Conservation (phyloP, 1,284 basidiomycete genomes). For the Heliocybe sulcata region DNA sequence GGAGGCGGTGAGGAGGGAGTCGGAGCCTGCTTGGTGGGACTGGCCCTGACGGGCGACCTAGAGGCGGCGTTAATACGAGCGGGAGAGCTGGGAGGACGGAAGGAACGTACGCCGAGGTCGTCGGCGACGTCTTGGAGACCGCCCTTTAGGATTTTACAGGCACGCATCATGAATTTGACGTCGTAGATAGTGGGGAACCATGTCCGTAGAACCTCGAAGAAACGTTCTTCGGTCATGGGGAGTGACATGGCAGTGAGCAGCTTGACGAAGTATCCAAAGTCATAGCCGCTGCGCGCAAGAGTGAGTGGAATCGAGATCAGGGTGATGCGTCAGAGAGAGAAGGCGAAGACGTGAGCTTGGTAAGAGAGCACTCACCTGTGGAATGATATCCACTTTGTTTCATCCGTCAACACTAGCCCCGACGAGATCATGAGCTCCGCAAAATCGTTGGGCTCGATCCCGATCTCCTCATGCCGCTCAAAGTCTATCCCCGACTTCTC, state of each 20-base stretch:
- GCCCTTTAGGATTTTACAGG: conserved; percentile 84
- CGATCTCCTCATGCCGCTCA: conserved; percentile 86
- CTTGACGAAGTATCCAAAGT: conserved; percentile 98
- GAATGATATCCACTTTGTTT: conserved; percentile 97
- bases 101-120: conserved; percentile 66
- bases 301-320: conserved; percentile 1
- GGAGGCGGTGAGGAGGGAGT: conserved; percentile 87
- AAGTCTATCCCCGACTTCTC: conserved; percentile 97
- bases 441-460: conserved; percentile 92
- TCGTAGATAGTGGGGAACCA: conserved; percentile 99
- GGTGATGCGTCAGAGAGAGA: neutral
- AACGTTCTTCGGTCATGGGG: conserved; percentile 84
- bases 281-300: conserved; percentile 75
- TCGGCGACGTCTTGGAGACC: conserved; percentile 96
- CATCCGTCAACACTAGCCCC: conserved; percentile 84
- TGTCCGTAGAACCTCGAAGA: conserved; percentile 82
- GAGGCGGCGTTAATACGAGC: conserved; percentile 5
- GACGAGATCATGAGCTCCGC: conserved; percentile 97
- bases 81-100: conserved; percentile 9
- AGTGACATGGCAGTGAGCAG: conserved; percentile 85
- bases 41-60: conserved; percentile 87
- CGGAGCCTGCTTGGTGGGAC: conserved; percentile 95
- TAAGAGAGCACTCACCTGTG: conserved; percentile 67
- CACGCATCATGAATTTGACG: conserved; percentile 95
- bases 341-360: no score